Percentiles rank a stretch among this genome's conserved stretches.
phyloP scores from a whole-genome alignment of 495 filamentous ascomycete species.

The Venustampulla echinocandica region DNA sequence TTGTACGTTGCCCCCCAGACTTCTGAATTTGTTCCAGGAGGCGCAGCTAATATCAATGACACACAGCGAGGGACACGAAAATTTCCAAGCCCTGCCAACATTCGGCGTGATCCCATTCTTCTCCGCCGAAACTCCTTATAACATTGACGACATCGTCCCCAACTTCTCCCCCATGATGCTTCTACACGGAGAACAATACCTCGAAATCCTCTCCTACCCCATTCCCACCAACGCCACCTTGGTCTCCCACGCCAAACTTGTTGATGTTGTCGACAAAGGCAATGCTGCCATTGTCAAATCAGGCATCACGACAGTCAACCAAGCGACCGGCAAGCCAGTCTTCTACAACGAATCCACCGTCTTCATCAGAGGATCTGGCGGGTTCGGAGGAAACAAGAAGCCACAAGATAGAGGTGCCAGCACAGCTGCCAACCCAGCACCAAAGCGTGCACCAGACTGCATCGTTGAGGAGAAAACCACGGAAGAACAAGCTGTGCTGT shows the following conservation, averaged over 20 bases:
- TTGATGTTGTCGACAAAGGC: conserved; percentile 95
- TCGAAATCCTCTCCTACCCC: conserved; percentile 89
- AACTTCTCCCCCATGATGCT: conserved; percentile 99
- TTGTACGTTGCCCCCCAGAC: conserved; percentile 34
- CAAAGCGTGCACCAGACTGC: conserved; percentile 66
- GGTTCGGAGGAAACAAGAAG: conserved; percentile 83
- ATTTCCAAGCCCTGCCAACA: conserved; percentile 88
- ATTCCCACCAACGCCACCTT: conserved; percentile 82
- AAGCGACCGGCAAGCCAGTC: conserved; percentile 78
- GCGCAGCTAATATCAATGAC: background rate
- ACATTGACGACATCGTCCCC: conserved; percentile 73
- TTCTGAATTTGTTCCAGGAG: background rate
- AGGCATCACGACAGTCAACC: conserved; percentile 66
- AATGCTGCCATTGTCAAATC: conserved; percentile 77
- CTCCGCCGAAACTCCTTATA: conserved; percentile 72
- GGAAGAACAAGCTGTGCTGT: conserved; percentile 91
- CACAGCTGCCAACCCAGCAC: conserved; percentile 69
- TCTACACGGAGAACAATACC: conserved; percentile 96
- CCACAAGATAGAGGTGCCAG: conserved; percentile 68
- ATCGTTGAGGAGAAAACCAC: conserved; percentile 84
- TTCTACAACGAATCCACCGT: conserved; percentile 95
- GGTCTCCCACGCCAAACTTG: conserved; percentile 72
- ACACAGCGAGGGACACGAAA: conserved; percentile 63
- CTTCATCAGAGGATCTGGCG: conserved; percentile 87
- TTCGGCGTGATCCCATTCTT: conserved; percentile 94